A percentile compares a stretch with the other conserved stretches of the same genome.
Conservation (phyloP, 257 asterid species). For the Fraxinus excelsior region DNA sequence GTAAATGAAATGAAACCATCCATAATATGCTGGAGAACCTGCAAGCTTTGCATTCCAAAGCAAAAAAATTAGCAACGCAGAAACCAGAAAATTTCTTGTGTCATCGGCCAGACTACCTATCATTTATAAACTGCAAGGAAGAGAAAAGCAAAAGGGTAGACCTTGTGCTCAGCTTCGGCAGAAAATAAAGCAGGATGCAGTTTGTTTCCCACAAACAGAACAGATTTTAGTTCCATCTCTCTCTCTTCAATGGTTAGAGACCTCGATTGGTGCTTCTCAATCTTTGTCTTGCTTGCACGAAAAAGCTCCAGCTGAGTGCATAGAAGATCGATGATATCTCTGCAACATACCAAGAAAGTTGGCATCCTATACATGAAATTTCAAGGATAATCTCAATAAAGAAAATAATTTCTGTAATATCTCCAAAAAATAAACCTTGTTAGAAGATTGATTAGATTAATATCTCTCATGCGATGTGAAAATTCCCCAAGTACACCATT, state of each 20-base stretch:
- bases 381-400: slow-evolving; percentile 16
- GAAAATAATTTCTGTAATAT: slow-evolving; percentile 28
- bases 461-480: slow-evolving; percentile 76
- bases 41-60: slow-evolving; percentile 29
- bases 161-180: slow-evolving; percentile 99
- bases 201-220: slow-evolving; percentile 81
- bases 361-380: slow-evolving; percentile 22
- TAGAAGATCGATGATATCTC: slow-evolving; percentile 69
- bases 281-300: slow-evolving; percentile 64
- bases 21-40: slow-evolving; percentile 98
- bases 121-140: slow-evolving; percentile 15
- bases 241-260: slow-evolving; percentile 65
- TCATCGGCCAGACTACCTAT: not conserved
- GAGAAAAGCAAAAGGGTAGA: slow-evolving; percentile 32
- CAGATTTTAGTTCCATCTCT: slow-evolving; percentile 64
- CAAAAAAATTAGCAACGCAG: slow-evolving; percentile 20
- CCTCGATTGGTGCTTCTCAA: slow-evolving; percentile 56
- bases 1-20: slow-evolving; percentile 81
- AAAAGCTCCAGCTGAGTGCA: slow-evolving; percentile 77
- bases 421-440: slow-evolving; percentile 59
- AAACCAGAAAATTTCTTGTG: slow-evolving; percentile 22
- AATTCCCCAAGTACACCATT: slow-evolving; percentile 85
- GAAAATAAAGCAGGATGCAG: slow-evolving; percentile 93
- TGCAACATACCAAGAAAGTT: slow-evolving; percentile 45
- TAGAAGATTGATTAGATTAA: slow-evolving; percentile 83